These are phyloP conservation scores for Alnus rubra DNA, from an alignment of 306 rosid species.

Conservation along the genomic window DNA sequence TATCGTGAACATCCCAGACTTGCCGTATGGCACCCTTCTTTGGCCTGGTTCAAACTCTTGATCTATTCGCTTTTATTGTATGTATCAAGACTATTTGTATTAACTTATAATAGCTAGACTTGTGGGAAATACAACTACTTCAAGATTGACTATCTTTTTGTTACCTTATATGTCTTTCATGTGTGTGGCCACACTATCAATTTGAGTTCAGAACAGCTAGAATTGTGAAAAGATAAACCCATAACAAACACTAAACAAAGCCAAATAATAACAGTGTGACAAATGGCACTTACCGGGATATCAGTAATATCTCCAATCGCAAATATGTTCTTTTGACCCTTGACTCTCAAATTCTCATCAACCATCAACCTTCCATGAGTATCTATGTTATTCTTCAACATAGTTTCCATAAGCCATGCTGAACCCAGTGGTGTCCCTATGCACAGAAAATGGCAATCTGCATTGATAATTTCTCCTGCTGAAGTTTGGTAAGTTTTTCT, in stretches of 20 bases:
- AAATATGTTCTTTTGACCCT: conserved; percentile 53
- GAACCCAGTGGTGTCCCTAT: conserved; percentile 51
- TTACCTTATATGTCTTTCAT: neutral
- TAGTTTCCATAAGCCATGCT: conserved; percentile 63
- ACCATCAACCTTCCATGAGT: conserved; percentile 62
- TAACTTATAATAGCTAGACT: no score
- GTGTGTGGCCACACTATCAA: neutral
- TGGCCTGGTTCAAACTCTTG: no score
- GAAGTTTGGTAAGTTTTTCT: conserved; percentile 50
- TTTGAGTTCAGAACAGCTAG: neutral
- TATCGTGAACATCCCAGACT: no score
- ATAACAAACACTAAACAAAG: neutral
- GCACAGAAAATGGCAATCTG: conserved; percentile 72
- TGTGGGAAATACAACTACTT: no score
- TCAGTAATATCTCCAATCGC: conserved; percentile 84
- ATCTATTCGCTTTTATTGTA: no score
- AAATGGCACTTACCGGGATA: conserved; percentile 52
- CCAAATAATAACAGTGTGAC: neutral
- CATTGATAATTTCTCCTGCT: conserved; percentile 52
- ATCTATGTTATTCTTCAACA: conserved; percentile 48
- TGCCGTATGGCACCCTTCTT: no score
- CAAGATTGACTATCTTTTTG: neutral
- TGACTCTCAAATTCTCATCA: conserved; percentile 59
- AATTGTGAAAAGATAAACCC: neutral
- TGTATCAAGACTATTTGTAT: no score